A percentile compares a stretch with the other conserved stretches of the same genome.
Evolutionary conservation across 352 stramenopile genomes (phyloP).

Genomic region (Thalassiosira hispida): DNA sequence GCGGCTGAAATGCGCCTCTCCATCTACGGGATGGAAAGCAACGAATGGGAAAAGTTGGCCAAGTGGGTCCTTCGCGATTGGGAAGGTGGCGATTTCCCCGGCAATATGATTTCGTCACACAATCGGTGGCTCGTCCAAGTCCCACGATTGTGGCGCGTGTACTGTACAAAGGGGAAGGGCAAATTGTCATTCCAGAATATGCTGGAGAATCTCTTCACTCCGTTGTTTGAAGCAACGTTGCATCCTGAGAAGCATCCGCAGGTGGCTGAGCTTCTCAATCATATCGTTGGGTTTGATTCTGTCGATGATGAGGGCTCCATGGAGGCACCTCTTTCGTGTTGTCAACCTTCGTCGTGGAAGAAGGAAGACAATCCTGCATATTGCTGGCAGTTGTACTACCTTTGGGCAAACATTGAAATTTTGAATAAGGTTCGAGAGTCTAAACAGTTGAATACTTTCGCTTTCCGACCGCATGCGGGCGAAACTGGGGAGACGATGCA

Average conservation of each 20-base stretch:
- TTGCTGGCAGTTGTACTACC: conserved; percentile 92
- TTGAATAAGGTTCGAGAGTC: conserved; percentile 93
- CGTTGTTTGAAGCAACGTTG: conserved; percentile 97
- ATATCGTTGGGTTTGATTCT: conserved; percentile 97
- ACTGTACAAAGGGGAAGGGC: conserved; percentile 87
- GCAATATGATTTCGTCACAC: conserved; percentile 88
- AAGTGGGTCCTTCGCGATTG: conserved; percentile 90
- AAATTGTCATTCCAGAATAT: conserved; percentile 94
- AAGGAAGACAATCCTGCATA: conserved; percentile 82
- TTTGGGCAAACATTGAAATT: conserved; percentile 96
- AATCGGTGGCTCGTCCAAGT: conserved; percentile 99
- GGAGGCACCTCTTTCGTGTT: conserved; percentile 79
- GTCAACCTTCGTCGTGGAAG: conserved; percentile 89
- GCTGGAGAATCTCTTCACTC: conserved; percentile 97
- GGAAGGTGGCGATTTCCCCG: conserved; percentile 63
- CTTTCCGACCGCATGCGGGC: conserved; percentile 97
- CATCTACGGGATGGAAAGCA: conserved; percentile 84
- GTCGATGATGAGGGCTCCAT: conserved; percentile 98
- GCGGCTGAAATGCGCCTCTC: conserved; percentile 79
- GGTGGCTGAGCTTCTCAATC: conserved; percentile 77
- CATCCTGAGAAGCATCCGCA: conserved; percentile 90
- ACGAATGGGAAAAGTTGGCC: conserved; percentile 96
- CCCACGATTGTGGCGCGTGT: conserved; percentile 96
- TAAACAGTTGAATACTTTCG: conserved; percentile 92
- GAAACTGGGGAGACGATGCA: conserved; percentile 98